Evolutionary conservation across 768 basidiomycete species (phyloP).

Genomic region (Bullera alba): DNA sequence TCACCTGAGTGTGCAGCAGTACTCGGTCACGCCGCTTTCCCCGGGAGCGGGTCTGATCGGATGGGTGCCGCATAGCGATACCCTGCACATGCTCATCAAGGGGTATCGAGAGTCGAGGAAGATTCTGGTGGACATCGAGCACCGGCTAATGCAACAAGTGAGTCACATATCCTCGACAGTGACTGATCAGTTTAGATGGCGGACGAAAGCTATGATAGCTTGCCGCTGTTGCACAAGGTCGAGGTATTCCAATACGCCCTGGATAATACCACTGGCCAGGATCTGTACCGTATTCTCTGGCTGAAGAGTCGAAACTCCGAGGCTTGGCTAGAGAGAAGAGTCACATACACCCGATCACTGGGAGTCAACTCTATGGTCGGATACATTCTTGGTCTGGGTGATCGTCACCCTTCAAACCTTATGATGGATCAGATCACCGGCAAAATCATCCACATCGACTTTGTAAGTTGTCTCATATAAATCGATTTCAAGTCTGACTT

Average conservation of each 20-base stretch:
- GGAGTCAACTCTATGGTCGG: constrained; percentile 99
- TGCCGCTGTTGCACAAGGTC: constrained; percentile 91
- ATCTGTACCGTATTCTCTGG: constrained; percentile 94
- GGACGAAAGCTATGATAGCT: constrained; percentile 83
- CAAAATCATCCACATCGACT: constrained; percentile 77
- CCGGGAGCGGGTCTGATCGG: constrained; percentile 90
- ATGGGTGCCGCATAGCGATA: constrained; percentile 94
- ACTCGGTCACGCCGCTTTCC: constrained; percentile 85
- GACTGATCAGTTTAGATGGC: constrained; percentile 69
- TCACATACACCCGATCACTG: constrained; percentile 89
- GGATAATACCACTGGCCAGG: constrained; percentile 97
- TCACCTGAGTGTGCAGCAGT: constrained; percentile 87
- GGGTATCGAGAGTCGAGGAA: constrained; percentile 95
- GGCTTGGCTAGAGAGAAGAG: constrained; percentile 93
- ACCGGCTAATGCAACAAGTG: constrained; percentile 96
- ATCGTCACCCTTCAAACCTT: constrained; percentile 93
- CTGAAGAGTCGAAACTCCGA: constrained; percentile 91
- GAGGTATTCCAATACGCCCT: constrained; percentile 98
- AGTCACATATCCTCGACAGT: too few species aligned
- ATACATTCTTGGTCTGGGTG: constrained; percentile 93
- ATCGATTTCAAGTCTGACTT: constrained; percentile 1
- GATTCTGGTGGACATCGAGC: constrained; percentile 94
- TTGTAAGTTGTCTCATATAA: constrained; percentile 29
- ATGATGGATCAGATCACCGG: constrained; percentile 85
- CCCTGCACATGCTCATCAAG: constrained; percentile 88